phyloP scores from a whole-genome alignment of 176 grass and related monocot genomes.

The Triticum monococcum region DNA sequence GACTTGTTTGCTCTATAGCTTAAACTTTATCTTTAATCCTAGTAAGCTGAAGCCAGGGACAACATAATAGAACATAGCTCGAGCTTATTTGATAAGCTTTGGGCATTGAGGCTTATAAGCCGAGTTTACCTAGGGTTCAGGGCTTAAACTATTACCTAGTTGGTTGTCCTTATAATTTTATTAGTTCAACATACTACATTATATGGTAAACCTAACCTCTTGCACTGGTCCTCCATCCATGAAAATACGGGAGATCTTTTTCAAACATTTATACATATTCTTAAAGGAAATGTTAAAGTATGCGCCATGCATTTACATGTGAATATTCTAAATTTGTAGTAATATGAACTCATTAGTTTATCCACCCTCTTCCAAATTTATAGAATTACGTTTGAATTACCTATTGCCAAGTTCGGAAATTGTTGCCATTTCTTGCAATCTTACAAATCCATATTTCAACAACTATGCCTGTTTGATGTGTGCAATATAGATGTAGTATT shows the following conservation, averaged over 20 bases:
- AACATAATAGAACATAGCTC: neutral
- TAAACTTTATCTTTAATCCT: neutral
- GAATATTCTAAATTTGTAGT: neutral
- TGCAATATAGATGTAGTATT: neutral
- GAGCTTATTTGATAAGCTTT: neutral
- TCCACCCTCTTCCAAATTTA: constrained; percentile 1
- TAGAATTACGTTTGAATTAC: neutral
- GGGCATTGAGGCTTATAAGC: neutral
- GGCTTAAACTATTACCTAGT: neutral
- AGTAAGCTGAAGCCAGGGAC: constrained; percentile 6
- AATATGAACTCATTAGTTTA: neutral
- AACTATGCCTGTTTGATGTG: neutral
- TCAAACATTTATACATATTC: neutral
- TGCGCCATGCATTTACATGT: neutral
- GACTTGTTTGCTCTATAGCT: neutral
- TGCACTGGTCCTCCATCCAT: neutral
- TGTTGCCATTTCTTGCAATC: neutral
- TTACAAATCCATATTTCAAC: neutral
- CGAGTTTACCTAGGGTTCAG: neutral
- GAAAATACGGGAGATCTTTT: neutral
- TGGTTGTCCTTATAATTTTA: neutral
- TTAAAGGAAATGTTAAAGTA: neutral
- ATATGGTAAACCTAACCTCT: neutral
- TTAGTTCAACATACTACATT: neutral
- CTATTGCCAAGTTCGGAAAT: neutral